These are phyloP conservation scores for Calocybe cyanea DNA, from an alignment of 768 basidiomycete species.

Conservation along the genomic window DNA sequence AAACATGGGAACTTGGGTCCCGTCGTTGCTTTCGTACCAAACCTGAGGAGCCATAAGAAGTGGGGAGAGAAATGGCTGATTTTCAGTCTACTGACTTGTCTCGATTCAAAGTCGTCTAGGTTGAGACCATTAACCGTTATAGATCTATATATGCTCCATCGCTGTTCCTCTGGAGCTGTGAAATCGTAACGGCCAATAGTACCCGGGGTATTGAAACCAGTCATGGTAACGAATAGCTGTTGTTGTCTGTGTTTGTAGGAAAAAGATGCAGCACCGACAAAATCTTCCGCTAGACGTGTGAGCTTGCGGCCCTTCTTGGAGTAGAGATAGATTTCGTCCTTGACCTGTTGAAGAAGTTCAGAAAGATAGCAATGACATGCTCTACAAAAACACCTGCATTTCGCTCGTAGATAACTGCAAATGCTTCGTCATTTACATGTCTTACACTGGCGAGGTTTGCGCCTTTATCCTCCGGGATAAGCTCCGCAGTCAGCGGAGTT, in stretches of 20 bases:
- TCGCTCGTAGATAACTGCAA: constrained; percentile 64
- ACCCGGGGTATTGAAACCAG: constrained; percentile 70
- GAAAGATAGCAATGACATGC: background rate
- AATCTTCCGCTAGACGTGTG: constrained; percentile 57
- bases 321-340: constrained; percentile 77
- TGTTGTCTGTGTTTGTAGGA: constrained; percentile 46
- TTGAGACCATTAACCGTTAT: constrained; percentile 58
- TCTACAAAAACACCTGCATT: constrained; percentile 54
- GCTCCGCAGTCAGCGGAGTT: constrained; percentile 45
- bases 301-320: constrained; percentile 48
- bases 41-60: constrained; percentile 43
- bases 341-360: constrained; percentile 45
- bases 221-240: constrained; percentile 62
- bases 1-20: constrained; percentile 82
- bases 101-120: constrained; percentile 63
- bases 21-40: constrained; percentile 79
- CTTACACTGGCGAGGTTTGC: constrained; percentile 52
- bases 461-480: constrained; percentile 66
- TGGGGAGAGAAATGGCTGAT: background rate
- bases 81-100: constrained; percentile 41
- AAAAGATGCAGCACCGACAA: constrained; percentile 63
- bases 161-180: constrained; percentile 40
- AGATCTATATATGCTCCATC: constrained; percentile 56
- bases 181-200: constrained; percentile 65
- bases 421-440: constrained; percentile 49